Evolutionary conservation across 1,139 yeast species (phyloP).

Genomic region (Magnusiomyces sp.): DNA sequence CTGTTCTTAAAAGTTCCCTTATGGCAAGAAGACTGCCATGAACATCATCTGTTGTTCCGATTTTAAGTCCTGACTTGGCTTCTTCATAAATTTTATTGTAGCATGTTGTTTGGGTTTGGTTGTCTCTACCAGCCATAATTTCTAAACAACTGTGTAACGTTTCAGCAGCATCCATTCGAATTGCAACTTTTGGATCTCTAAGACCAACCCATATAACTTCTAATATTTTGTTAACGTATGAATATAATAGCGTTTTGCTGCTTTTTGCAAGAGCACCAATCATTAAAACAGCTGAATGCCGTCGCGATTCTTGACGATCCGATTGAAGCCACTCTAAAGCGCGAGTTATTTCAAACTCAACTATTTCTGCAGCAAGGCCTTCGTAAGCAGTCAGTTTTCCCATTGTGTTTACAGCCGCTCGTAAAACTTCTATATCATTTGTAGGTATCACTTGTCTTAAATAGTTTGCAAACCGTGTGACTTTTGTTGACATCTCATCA

Average conservation of each 20-base stretch:
- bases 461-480: slow-evolving; percentile 85
- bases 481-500: slow-evolving; percentile 77
- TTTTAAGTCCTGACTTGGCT: slow-evolving; percentile 31
- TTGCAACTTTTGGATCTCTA: slow-evolving; percentile 64
- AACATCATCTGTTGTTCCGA: slow-evolving; percentile 53
- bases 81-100: slow-evolving; percentile 61
- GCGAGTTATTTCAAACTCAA: slow-evolving; percentile 82
- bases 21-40: slow-evolving; percentile 84
- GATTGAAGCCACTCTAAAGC: slow-evolving; percentile 87
- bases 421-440: slow-evolving; percentile 76
- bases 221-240: slow-evolving; percentile 68
- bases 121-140: slow-evolving; percentile 72
- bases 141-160: slow-evolving; percentile 71
- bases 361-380: slow-evolving; percentile 84
- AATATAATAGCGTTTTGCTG: slow-evolving; percentile 76
- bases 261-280: slow-evolving; percentile 78
- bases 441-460: slow-evolving; percentile 73
- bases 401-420: slow-evolving; percentile 73
- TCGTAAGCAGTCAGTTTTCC: slow-evolving; percentile 88
- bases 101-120: slow-evolving; percentile 65
- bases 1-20: slow-evolving; percentile 63
- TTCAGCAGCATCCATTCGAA: slow-evolving; percentile 77
- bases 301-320: slow-evolving; percentile 66
- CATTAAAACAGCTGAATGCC: slow-evolving; percentile 86
- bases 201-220: slow-evolving; percentile 84